Evolutionary conservation across 495 filamentous ascomycete genomes (phyloP).

Genomic region (Penicillium lagena): DNA sequence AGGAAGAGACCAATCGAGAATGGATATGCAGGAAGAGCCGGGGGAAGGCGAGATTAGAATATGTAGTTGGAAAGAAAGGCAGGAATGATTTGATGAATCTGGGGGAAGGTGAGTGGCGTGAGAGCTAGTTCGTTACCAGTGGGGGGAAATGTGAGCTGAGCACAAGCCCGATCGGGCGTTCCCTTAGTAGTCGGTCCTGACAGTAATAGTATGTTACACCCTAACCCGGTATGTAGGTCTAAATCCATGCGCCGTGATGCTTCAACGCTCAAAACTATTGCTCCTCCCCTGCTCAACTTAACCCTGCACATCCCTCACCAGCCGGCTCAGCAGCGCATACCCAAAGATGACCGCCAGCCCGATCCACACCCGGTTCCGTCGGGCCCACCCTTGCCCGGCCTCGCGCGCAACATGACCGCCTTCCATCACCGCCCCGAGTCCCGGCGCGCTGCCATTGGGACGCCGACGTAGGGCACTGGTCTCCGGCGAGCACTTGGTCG

Average conservation of each 20-base stretch:
- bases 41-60: slow-evolving; percentile 13
- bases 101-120: neutral
- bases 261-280: neutral
- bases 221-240: neutral
- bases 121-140: too few species aligned
- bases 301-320: slow-evolving; percentile 53
- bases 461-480: slow-evolving; percentile 62
- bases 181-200: too few species aligned
- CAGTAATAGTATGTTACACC: too few species aligned
- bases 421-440: slow-evolving; percentile 74
- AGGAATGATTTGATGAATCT: slow-evolving; percentile 18
- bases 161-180: slow-evolving; percentile 17
- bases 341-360: slow-evolving; percentile 60
- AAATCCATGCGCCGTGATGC: neutral
- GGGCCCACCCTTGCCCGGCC: slow-evolving; percentile 74
- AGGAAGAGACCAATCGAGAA: slow-evolving; percentile 9
- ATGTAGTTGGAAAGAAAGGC: slow-evolving; percentile 6
- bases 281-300: slow-evolving; percentile 8
- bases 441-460: slow-evolving; percentile 59
- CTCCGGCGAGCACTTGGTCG: slow-evolving; percentile 49
- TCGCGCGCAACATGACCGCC: slow-evolving; percentile 65
- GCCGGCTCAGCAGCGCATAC: slow-evolving; percentile 71
- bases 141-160: neutral
- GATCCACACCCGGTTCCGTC: slow-evolving; percentile 68
- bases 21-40: neutral